Percentiles rank a stretch among this genome's conserved stretches.
Evolutionary conservation across 164 flowering plant species (phyloP).

Genomic region (Houttuynia cordata): DNA sequence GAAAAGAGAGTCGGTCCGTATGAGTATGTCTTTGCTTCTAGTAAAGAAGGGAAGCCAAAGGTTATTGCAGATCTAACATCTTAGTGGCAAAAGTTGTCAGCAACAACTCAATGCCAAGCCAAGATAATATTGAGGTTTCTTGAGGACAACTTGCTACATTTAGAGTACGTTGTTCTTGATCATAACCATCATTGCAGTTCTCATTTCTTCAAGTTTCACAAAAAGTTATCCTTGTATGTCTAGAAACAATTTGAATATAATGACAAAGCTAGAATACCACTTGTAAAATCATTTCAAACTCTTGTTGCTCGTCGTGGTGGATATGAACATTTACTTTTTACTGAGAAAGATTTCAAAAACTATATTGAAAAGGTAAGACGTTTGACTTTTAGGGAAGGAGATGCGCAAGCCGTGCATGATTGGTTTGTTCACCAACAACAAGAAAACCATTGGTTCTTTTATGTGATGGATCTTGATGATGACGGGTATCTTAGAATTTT

Average conservation of each 20-base stretch:
- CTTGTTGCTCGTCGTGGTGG: conserved; percentile 3
- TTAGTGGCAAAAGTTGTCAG: not conserved
- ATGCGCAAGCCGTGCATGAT: not conserved
- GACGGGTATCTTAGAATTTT: not conserved
- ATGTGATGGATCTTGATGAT: not conserved
- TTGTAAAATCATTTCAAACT: not conserved
- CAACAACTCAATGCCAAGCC: not conserved
- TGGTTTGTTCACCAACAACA: not conserved
- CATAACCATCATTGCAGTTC: no score
- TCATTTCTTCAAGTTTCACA: no score
- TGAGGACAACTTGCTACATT: not conserved
- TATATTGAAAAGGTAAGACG: not conserved
- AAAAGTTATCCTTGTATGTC: no score
- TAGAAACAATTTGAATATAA: not conserved
- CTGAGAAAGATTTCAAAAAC: not conserved
- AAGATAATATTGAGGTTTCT: not conserved
- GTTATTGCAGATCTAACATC: not conserved
- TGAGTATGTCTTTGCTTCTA: not conserved
- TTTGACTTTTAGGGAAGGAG: not conserved
- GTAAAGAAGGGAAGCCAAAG: not conserved
- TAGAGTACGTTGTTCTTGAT: not conserved
- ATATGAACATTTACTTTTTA: not conserved
- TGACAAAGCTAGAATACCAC: not conserved
- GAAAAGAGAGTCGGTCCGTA: not conserved
- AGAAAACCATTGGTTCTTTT: not conserved